Evolutionary conservation across 2,329 filamentous ascomycete genomes (phyloP).

Genomic region (Fonsecaea nubica): DNA sequence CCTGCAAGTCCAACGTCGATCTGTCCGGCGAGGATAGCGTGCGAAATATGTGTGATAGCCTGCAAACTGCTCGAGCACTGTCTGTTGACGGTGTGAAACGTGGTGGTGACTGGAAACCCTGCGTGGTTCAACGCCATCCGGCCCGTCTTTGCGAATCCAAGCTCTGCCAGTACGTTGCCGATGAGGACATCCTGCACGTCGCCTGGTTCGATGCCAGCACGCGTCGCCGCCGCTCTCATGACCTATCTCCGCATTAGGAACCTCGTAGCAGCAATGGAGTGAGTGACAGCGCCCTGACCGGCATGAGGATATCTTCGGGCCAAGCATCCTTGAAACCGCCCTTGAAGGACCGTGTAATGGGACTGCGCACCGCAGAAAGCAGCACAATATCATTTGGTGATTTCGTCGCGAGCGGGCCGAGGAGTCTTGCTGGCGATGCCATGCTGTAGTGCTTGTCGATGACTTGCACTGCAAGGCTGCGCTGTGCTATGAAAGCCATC

Average conservation of each 20-base stretch:
- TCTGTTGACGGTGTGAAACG: conserved; percentile 81
- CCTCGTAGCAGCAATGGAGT: not conserved
- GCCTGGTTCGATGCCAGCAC: not conserved
- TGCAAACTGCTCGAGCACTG: conserved; percentile 97
- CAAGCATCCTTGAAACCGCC: conserved; percentile 78
- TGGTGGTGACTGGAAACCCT: conserved; percentile 62
- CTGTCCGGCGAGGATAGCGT: conserved; percentile 76
- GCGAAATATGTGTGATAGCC: conserved; percentile 89
- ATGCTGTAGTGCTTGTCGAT: not conserved
- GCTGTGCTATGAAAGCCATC: not conserved
- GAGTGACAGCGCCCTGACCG: not conserved
- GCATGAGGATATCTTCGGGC: conserved; percentile 59
- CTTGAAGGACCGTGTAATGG: conserved; percentile 83
- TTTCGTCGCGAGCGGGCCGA: not conserved
- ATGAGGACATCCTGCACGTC: conserved; percentile 3
- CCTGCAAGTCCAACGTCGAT: conserved; percentile 87
- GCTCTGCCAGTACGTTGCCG: conserved; percentile 1
- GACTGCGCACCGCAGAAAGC: conserved; percentile 73
- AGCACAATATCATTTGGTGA: conserved; percentile 7
- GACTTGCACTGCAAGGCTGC: not conserved
- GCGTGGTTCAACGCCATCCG: conserved; percentile 4
- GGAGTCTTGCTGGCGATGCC: not conserved
- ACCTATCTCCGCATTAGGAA: not conserved
- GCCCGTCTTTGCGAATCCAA: conserved; percentile 6
- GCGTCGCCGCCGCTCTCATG: conserved; percentile 4